A percentile compares a stretch with the other conserved stretches of the same genome.
Evolutionary conservation across 208 protist species (phyloP).

Genomic region (Wallacemonas sp.): DNA sequence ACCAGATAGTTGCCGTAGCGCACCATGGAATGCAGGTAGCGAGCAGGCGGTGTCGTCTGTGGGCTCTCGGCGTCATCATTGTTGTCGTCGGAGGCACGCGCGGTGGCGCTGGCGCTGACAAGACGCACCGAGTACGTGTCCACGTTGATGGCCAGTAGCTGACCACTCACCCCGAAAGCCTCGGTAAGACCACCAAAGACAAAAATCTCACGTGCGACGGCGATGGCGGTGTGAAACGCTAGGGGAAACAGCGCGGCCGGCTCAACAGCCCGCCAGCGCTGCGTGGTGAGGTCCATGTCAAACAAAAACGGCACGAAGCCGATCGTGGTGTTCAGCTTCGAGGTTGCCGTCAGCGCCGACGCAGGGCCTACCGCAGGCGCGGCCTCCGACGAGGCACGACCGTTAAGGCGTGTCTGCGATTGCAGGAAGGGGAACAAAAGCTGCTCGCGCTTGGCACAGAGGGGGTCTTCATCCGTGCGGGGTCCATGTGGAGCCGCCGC

Average conservation of each 20-base stretch:
- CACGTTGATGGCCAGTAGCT: conserved; percentile 69
- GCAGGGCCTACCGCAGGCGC: neutral
- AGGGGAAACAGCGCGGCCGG: conserved; percentile 56
- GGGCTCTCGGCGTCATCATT: conserved; percentile 4
- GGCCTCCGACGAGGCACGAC: neutral
- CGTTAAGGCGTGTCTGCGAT: neutral
- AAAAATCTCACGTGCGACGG: conserved; percentile 53
- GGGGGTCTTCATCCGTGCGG: conserved; percentile 19
- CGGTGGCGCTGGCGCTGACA: conserved; percentile 8
- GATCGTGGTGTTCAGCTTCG: conserved; percentile 17
- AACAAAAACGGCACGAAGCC: conserved; percentile 83
- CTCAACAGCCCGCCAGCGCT: conserved; percentile 76
- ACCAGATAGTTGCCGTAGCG: conserved; percentile 84
- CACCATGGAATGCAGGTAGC: conserved; percentile 79
- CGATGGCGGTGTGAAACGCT: conserved; percentile 70
- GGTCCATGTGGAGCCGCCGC: neutral
- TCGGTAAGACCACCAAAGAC: conserved; percentile 87
- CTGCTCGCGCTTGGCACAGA: conserved; percentile 25
- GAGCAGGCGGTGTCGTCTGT: conserved; percentile 19
- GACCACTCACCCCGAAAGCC: conserved; percentile 49
- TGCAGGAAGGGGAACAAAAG: conserved; percentile 31
- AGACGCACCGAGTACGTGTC: conserved; percentile 60
- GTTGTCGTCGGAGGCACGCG: neutral
- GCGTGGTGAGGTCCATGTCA: conserved; percentile 71
- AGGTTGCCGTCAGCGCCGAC: neutral